These are phyloP conservation scores for Chiua sp. DNA, from an alignment of 1,284 basidiomycete genomes.

Conservation along the genomic window DNA sequence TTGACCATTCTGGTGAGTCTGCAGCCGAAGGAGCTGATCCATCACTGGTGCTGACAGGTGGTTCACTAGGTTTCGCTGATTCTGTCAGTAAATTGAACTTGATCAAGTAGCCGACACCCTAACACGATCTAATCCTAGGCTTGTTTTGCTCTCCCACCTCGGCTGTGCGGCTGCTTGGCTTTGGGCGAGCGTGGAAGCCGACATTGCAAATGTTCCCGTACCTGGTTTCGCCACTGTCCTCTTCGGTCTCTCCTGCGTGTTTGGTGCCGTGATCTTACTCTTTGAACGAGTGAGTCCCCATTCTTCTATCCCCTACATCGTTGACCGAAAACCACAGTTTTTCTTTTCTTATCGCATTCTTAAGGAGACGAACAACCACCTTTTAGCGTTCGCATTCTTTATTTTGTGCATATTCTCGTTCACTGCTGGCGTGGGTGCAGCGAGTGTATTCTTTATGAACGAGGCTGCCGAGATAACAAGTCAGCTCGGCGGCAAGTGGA, in stretches of 20 bases:
- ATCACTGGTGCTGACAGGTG: slow-evolving; percentile 5
- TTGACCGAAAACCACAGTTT: slow-evolving; percentile 12
- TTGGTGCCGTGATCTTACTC: slow-evolving; percentile 21
- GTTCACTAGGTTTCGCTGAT: slow-evolving; percentile 20
- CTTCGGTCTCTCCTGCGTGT: slow-evolving; percentile 24
- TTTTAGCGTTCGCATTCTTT: slow-evolving; percentile 19
- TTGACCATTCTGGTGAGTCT: slow-evolving; percentile 23
- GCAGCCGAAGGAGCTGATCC: not conserved
- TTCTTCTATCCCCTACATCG: not conserved
- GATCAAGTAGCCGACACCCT: slow-evolving; percentile 1
- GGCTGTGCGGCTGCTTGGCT: slow-evolving; percentile 24
- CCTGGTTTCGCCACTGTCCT: slow-evolving; percentile 17
- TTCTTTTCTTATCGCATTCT: slow-evolving; percentile 30
- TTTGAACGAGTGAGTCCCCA: slow-evolving; percentile 19
- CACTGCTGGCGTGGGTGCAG: slow-evolving; percentile 26
- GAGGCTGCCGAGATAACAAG: slow-evolving; percentile 3
- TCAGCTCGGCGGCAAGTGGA: slow-evolving; percentile 21
- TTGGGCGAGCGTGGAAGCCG: slow-evolving; percentile 16
- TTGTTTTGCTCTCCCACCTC: slow-evolving; percentile 24
- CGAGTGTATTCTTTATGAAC: slow-evolving; percentile 23
- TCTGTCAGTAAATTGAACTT: slow-evolving; percentile 19
- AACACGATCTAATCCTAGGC: slow-evolving; percentile 5
- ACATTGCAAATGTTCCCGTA: not conserved
- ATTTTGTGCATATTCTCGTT: slow-evolving; percentile 27
- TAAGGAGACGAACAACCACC: slow-evolving; percentile 18